Percentiles rank a stretch among this genome's conserved stretches.
These are phyloP conservation scores for Ganoderma lucidum DNA, from an alignment of 1,284 basidiomycete genomes.

Conservation along the genomic window DNA sequence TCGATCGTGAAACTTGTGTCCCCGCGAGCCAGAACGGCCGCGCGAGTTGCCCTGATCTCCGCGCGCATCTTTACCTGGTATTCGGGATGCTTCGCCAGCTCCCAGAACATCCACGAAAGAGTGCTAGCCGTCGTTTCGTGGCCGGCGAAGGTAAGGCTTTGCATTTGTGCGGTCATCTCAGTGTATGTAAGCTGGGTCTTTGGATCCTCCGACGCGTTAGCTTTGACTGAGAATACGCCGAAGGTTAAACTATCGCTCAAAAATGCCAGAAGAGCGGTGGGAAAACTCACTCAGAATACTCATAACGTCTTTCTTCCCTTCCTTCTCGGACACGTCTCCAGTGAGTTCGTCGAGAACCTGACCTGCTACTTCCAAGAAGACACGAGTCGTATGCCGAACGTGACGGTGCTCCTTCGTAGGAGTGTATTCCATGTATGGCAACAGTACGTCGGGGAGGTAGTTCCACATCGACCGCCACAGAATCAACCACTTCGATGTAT, in stretches of 20 bases:
- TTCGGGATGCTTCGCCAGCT: constrained; percentile 40
- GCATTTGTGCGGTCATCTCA: constrained; percentile 59
- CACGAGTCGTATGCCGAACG: constrained; percentile 33
- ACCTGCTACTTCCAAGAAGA: constrained; percentile 32
- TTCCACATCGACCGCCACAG: constrained; percentile 38
- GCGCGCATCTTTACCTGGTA: constrained; percentile 39
- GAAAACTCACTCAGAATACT: constrained; percentile 47
- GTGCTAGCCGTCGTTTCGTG: constrained; percentile 39
- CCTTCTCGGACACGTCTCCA: constrained; percentile 20
- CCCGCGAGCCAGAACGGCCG: constrained; percentile 32
- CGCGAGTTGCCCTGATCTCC: constrained; percentile 39
- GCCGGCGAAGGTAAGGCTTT: constrained; percentile 44
- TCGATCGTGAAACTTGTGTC: constrained; percentile 38
- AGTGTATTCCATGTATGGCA: constrained; percentile 37
- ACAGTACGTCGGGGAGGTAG: constrained; percentile 35
- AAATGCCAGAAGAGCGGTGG: no score
- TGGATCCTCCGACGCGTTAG: constrained; percentile 55
- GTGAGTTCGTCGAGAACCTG: constrained; percentile 33
- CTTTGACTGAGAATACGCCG: constrained; percentile 50
- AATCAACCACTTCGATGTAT: constrained; percentile 34
- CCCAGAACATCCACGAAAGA: constrained; percentile 41
- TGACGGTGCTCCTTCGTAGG: constrained; percentile 39
- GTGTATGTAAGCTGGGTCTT: constrained; percentile 53
- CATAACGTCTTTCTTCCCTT: constrained; percentile 45
- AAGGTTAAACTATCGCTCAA: neutral